phyloP scores from a whole-genome alignment of 1,284 basidiomycete species.

The Puccinia brachypodii region DNA sequence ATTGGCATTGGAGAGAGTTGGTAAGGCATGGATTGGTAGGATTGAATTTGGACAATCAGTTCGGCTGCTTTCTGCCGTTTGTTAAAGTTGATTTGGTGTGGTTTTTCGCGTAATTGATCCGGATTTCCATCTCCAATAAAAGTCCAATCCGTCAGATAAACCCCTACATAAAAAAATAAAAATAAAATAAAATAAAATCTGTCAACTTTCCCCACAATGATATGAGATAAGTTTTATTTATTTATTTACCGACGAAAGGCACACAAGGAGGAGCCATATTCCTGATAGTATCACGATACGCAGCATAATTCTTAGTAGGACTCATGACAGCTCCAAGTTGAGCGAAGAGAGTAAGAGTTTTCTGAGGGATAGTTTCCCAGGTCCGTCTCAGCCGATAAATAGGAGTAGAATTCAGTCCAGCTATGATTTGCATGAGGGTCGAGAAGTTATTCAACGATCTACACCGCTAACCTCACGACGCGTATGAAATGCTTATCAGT shows the following conservation, averaged over 20 bases:
- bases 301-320: conserved; percentile 86
- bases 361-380: conserved; percentile 72
- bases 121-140: conserved; percentile 99
- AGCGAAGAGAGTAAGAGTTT: conserved; percentile 59
- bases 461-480: conserved; percentile 69
- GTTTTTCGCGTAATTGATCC: conserved; percentile 67
- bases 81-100: conserved; percentile 81
- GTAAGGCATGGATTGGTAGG: conserved; percentile 88
- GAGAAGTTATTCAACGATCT: conserved; percentile 89
- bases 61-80: conserved; percentile 92
- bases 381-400: conserved; percentile 89
- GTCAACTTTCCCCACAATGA: not conserved
- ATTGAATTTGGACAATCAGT: conserved; percentile 92
- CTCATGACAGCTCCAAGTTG: conserved; percentile 82
- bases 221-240: not conserved
- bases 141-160: conserved; percentile 90
- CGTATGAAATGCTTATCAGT: too few relatives aligned
- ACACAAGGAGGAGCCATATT: conserved; percentile 90
- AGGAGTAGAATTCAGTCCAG: conserved; percentile 89
- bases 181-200: conserved; percentile 10
- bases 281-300: conserved; percentile 82
- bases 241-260: conserved; percentile 86
- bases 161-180: conserved; percentile 63
- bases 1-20: conserved; percentile 72
- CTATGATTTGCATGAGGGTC: conserved; percentile 91